Percentiles rank a stretch among this genome's conserved stretches.
Evolutionary conservation across 768 basidiomycete genomes (phyloP).

Genomic region (Tylopilus sp.): DNA sequence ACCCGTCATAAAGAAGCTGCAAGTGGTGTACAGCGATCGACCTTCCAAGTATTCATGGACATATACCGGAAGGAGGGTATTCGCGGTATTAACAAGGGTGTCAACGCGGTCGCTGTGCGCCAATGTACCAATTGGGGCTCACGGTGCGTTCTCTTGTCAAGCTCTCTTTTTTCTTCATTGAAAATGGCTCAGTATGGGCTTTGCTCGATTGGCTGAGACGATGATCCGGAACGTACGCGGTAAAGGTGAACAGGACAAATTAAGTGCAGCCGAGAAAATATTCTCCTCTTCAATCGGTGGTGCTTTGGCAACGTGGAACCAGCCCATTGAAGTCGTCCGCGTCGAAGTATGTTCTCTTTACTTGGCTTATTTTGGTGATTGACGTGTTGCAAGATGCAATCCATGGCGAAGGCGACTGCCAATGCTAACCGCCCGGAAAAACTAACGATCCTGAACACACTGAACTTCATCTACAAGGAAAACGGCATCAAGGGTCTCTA

Average conservation of each 20-base stretch:
- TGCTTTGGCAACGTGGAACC: conserved; percentile 98
- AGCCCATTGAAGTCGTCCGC: conserved; percentile 96
- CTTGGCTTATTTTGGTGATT: not conserved
- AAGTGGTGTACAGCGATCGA: conserved; percentile 82
- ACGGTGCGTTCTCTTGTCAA: conserved; percentile 47
- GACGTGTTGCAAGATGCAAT: conserved; percentile 79
- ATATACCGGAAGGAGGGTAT: conserved; percentile 94
- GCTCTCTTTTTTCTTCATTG: not conserved
- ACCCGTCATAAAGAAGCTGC: conserved; percentile 92
- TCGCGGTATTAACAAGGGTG: conserved; percentile 97
- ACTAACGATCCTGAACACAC: conserved; percentile 86
- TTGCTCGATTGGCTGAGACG: conserved; percentile 88
- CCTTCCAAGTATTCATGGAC: conserved; percentile 92
- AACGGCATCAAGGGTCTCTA: conserved; percentile 97
- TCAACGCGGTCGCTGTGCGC: conserved; percentile 89
- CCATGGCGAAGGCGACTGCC: conserved; percentile 80
- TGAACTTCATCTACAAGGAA: conserved; percentile 93
- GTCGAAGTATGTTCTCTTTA: conserved; percentile 64
- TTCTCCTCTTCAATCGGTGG: conserved; percentile 85
- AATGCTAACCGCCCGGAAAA: conserved; percentile 84
- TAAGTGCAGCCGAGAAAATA: conserved; percentile 83
- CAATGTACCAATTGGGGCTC: conserved; percentile 95
- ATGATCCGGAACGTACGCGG: conserved; percentile 75
- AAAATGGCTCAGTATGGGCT: conserved; percentile 72
- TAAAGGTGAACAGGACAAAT: conserved; percentile 69